These are phyloP conservation scores for Exophiala viscosa DNA, from an alignment of 2,329 filamentous ascomycete species.

Conservation along the genomic window DNA sequence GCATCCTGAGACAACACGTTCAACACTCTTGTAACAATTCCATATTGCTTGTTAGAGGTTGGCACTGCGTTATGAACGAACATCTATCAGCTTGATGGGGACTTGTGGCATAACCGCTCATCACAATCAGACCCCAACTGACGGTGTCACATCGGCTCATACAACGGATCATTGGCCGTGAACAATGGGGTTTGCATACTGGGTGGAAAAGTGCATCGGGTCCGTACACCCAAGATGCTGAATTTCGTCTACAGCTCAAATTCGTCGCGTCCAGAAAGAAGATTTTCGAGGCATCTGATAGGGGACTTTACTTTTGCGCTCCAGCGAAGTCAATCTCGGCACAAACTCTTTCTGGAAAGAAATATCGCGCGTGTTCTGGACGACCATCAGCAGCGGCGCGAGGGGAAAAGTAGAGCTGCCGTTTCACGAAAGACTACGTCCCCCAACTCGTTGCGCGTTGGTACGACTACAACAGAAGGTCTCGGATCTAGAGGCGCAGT, in stretches of 20 bases:
- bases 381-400: constrained; percentile 11
- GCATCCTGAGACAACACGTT: background rate
- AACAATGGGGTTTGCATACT: constrained; percentile 14
- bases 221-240: constrained; percentile 18
- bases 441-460: background rate
- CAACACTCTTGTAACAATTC: no score
- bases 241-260: constrained; percentile 5
- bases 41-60: background rate
- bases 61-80: no score
- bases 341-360: constrained; percentile 12
- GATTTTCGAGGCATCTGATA: constrained; percentile 10
- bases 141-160: no score
- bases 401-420: background rate
- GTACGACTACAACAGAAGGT: background rate
- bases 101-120: no score
- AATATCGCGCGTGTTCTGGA: constrained; percentile 16
- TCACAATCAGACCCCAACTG: no score
- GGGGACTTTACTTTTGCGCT: constrained; percentile 18
- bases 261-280: constrained; percentile 3
- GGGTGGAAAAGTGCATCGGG: constrained; percentile 8
- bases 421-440: background rate
- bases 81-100: no score
- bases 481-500: background rate
- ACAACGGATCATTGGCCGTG: background rate
- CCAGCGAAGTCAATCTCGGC: constrained; percentile 1